Evolutionary conservation across 2,329 filamentous ascomycete genomes (phyloP).

Genomic region (Fusarium secorum): DNA sequence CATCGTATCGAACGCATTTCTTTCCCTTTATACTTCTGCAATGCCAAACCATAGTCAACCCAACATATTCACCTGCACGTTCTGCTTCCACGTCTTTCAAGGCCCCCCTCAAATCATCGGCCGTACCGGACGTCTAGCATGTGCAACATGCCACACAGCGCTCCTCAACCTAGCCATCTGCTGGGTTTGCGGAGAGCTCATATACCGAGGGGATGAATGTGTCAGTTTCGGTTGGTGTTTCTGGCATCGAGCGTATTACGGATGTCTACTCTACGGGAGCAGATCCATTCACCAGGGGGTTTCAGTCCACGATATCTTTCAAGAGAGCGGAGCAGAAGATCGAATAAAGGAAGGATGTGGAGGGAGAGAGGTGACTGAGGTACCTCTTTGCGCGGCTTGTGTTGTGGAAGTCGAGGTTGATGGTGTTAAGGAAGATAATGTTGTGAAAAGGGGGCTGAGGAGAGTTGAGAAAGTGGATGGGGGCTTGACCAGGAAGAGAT

Average conservation of each 20-base stretch:
- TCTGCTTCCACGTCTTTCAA: slow-evolving; percentile 58
- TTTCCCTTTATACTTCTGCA: background rate
- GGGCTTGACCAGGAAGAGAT: slow-evolving; percentile 55
- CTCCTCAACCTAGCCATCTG: slow-evolving; percentile 63
- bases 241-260: slow-evolving; percentile 65
- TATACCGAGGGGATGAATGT: slow-evolving; percentile 61
- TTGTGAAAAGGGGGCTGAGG: slow-evolving; percentile 54
- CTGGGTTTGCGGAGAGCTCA: slow-evolving; percentile 65
- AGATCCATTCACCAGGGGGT: slow-evolving; percentile 49
- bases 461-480: slow-evolving; percentile 56
- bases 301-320: slow-evolving; percentile 47
- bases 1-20: background rate
- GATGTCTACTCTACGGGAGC: slow-evolving; percentile 61
- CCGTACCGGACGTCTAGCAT: slow-evolving; percentile 57
- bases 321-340: slow-evolving; percentile 2
- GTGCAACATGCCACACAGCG: slow-evolving; percentile 55
- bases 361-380: slow-evolving; percentile 53
- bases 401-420: slow-evolving; percentile 52
- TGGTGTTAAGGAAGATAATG: slow-evolving; percentile 39
- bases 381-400: slow-evolving; percentile 61
- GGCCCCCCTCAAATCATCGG: slow-evolving; percentile 54
- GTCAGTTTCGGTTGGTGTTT: slow-evolving; percentile 69
- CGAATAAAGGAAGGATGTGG: background rate
- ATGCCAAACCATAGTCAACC: slow-evolving; percentile 18
- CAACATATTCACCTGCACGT: slow-evolving; percentile 62